Evolutionary conservation across 805 yeast species (phyloP).

Genomic region (Spathaspora arborariae): DNA sequence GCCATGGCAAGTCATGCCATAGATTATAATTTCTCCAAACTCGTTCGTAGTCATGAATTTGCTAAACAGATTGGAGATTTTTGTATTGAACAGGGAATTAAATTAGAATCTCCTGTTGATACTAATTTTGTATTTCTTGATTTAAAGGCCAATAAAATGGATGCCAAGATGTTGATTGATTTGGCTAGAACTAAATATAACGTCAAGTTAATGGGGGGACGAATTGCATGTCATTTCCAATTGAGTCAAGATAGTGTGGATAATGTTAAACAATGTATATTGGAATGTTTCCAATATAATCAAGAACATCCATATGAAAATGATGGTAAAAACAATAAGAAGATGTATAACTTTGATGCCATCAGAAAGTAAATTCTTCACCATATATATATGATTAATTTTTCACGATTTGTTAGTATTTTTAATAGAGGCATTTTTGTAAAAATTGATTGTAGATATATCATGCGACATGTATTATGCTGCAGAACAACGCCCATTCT

Average conservation of each 20-base stretch:
- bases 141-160: slow-evolving; percentile 25
- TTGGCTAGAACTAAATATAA: slow-evolving; percentile 51
- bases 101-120: slow-evolving; percentile 34
- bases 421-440: background rate
- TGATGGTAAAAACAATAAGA: slow-evolving; percentile 15
- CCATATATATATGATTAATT: background rate
- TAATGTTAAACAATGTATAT: slow-evolving; percentile 43
- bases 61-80: slow-evolving; percentile 34
- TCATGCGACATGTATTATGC: no score
- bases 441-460: no score
- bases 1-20: slow-evolving; percentile 40
- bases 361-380: slow-evolving; percentile 7
- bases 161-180: slow-evolving; percentile 19
- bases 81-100: slow-evolving; percentile 25
- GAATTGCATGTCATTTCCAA: slow-evolving; percentile 38
- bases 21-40: slow-evolving; percentile 34
- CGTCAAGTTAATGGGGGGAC: slow-evolving; percentile 61
- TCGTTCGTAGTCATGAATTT: slow-evolving; percentile 26
- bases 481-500: no score
- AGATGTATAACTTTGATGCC: slow-evolving; percentile 20
- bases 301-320: slow-evolving; percentile 7
- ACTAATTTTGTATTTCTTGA: slow-evolving; percentile 42
- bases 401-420: background rate
- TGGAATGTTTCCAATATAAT: slow-evolving; percentile 47
- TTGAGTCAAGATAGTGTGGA: slow-evolving; percentile 27